Percentiles rank a stretch among this genome's conserved stretches.
Conservation (phyloP, 83 land plant species). For the Larix sibirica region DNA sequence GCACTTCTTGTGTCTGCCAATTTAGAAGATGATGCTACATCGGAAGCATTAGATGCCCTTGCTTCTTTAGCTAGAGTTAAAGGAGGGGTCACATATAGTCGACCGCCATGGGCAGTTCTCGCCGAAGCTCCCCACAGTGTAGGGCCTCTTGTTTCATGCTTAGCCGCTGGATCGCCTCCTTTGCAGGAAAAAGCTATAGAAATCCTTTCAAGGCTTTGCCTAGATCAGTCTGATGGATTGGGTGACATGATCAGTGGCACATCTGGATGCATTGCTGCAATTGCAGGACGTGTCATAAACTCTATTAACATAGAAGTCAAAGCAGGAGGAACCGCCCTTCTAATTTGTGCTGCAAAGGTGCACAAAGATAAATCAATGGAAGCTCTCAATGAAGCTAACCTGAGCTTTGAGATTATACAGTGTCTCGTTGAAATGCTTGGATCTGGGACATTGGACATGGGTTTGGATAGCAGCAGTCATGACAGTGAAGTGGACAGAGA, state of each 20-base stretch:
- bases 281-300: conserved; percentile 76
- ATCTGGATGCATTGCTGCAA: conserved; percentile 67
- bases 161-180: conserved; percentile 60
- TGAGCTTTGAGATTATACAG: conserved; percentile 54
- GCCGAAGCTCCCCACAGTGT: conserved; percentile 82
- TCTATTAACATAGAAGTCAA: conserved; percentile 64
- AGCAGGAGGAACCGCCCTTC: conserved; percentile 92
- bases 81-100: conserved; percentile 42
- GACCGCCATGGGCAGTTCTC: conserved; percentile 87
- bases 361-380: conserved; percentile 70
- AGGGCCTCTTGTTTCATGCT: conserved; percentile 70
- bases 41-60: conserved; percentile 93
- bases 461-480: conserved; percentile 13
- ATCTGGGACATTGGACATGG: conserved; percentile 21
- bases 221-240: conserved; percentile 72
- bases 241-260: conserved; percentile 65
- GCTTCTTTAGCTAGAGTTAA: conserved; percentile 74
- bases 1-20: conserved; percentile 67
- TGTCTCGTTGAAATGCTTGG: conserved; percentile 85
- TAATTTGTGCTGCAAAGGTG: conserved; percentile 91
- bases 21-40: conserved; percentile 54
- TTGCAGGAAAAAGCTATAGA: conserved; percentile 95
- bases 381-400: conserved; percentile 60
- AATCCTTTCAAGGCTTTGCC: conserved; percentile 84
- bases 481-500: conserved; percentile 42